These are phyloP conservation scores for Nannizziopsis arthrosporioides DNA, from an alignment of 2,329 filamentous ascomycete genomes.

Conservation along the genomic window DNA sequence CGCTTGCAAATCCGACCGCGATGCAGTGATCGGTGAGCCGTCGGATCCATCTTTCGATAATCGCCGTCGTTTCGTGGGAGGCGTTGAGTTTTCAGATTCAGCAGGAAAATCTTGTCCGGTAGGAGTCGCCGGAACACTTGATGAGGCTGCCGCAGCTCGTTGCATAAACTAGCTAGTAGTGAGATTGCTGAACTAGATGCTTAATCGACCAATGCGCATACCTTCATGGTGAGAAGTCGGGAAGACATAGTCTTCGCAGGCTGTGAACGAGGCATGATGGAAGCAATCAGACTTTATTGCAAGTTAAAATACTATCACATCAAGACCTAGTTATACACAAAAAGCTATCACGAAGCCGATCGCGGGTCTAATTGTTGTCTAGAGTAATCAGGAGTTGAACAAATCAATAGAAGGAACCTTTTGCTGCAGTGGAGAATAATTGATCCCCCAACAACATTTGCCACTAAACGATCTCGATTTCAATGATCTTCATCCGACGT, in stretches of 20 bases:
- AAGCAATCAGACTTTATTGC: not conserved
- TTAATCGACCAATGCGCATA: slow-evolving; percentile 19
- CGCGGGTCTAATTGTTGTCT: too few species aligned
- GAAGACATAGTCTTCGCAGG: slow-evolving; percentile 66
- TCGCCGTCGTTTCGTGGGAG: slow-evolving; percentile 29
- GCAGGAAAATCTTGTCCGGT: slow-evolving; percentile 39
- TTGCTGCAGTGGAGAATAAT: too few species aligned
- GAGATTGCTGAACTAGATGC: not conserved
- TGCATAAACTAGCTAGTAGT: slow-evolving; percentile 65
- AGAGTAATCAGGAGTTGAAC: too few species aligned
- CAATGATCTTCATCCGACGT: not conserved
- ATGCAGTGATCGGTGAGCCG: slow-evolving; percentile 16
- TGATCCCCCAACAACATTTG: not conserved
- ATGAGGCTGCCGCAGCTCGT: slow-evolving; percentile 56
- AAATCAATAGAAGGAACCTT: too few species aligned
- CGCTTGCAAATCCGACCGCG: slow-evolving; percentile 28
- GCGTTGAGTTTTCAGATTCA: slow-evolving; percentile 36
- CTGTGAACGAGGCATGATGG: slow-evolving; percentile 23
- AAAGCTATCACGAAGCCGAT: too few species aligned
- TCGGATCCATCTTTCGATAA: slow-evolving; percentile 20
- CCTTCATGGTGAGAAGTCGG: slow-evolving; percentile 82
- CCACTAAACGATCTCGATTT: slow-evolving; percentile 10
- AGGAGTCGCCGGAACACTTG: slow-evolving; percentile 37
- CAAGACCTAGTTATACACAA: too few species aligned
- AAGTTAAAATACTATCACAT: too few species aligned